Evolutionary conservation across 768 basidiomycete genomes (phyloP), one percentile per base, ranked within the genome.

Genomic region (Macrolepiota fuliginosa): DNA sequence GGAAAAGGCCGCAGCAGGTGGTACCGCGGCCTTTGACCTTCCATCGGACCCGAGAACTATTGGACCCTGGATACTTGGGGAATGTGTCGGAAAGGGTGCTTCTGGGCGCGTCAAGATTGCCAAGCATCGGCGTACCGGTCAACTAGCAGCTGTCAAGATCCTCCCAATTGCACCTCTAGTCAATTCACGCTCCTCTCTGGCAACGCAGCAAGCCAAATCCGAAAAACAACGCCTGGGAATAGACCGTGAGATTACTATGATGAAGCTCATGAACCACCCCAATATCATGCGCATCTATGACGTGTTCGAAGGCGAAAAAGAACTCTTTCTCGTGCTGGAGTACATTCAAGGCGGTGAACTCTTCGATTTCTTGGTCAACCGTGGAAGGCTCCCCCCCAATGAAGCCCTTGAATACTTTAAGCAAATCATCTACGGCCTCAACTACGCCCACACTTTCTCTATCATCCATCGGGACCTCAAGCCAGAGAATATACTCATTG

Each of bases 241-340:
- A 62, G 94, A 97, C 72, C 80, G 93, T 64, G 96, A 98, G 74
- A 96, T 98, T 63, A 93, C 92, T 59, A 95, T 98, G 88, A 96
- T 98, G 96, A 98, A 98, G 74, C 89, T 98, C 67, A 95, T 98
- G 88, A 92, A 96, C 69, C 96, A 98, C 71, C 96, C 94, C 1
- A 97, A 97, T 75, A 94, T 98, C 68, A 86, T 98, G 80, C 87
- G 90, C 63, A 89, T 98, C 42, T 95, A 93, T 74, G 96, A 98
- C 70, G 96, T 98, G 57, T 97, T 91, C 74, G 94, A 98, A 76
- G 91, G 92, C 70, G 87, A 91, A 45, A 88, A 84, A 69, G 92
- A 96, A 66, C 87, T 98, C 45, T 97, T 90, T 74, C 86, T 98
- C 35, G 88, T 98, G 36, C 83, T 98, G 55, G 96, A 98, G 75